A percentile compares a stretch with the other conserved stretches of the same genome.
Evolutionary conservation across 345 rosid species (phyloP).

Genomic region (Arabidopsis thaliana): DNA sequence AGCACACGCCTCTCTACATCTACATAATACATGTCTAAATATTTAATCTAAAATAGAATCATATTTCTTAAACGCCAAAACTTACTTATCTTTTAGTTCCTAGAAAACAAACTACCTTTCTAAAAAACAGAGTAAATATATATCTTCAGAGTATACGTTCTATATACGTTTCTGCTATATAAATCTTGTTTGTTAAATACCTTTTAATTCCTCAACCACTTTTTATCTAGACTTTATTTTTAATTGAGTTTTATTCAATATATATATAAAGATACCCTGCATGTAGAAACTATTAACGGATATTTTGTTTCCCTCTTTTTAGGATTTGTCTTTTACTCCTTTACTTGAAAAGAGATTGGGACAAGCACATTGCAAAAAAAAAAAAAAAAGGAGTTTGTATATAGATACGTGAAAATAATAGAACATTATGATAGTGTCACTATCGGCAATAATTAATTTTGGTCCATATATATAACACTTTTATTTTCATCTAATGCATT

Average conservation of each 20-base stretch:
- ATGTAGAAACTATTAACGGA: conserved; percentile 32
- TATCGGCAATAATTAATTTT: conserved; percentile 12
- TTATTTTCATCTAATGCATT: conserved; percentile 7
- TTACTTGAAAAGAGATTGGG: conserved; percentile 40
- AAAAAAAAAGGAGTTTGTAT: conserved; percentile 10
- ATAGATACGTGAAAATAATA: conserved; percentile 19
- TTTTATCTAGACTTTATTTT: conserved; percentile 35
- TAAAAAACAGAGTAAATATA: neutral
- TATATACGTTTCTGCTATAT: conserved; percentile 35
- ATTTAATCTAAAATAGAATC: conserved; percentile 11
- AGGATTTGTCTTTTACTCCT: conserved; percentile 32
- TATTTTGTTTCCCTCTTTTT: neutral
- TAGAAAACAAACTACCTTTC: conserved; percentile 20
- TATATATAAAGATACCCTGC: conserved; percentile 20
- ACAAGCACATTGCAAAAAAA: conserved; percentile 31
- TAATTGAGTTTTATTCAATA: conserved; percentile 1
- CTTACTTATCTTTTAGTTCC: conserved; percentile 8
- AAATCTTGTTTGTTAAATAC: neutral
- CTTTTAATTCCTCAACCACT: conserved; percentile 4
- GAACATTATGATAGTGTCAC: neutral
- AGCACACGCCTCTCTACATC: conserved; percentile 24
- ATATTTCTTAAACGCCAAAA: conserved; percentile 4
- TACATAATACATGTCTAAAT: neutral
- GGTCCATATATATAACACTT: conserved; percentile 24
- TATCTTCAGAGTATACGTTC: conserved; percentile 11